These are phyloP conservation scores for Coelastrella sp. DNA, from an alignment of 139 green algal species.

Conservation along the genomic window DNA sequence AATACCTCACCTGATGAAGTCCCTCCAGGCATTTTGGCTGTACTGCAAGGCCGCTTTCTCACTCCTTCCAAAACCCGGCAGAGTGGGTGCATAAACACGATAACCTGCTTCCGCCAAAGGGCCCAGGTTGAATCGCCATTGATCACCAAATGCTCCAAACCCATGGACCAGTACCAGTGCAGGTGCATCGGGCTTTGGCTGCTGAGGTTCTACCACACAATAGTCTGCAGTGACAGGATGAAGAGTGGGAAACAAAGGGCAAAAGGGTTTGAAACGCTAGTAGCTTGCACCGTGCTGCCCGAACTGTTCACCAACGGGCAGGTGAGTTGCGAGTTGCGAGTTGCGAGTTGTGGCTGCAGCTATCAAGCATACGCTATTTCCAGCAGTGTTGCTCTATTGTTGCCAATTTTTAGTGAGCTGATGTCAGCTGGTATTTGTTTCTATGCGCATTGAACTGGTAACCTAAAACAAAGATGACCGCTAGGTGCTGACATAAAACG, in stretches of 20 bases:
- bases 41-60: slow-evolving; percentile 91
- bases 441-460: too few relatives aligned
- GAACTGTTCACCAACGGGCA: too few relatives aligned
- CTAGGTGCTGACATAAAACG: too few relatives aligned
- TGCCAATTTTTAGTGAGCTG: too few relatives aligned
- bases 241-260: background rate
- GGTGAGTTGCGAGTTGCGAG: too few relatives aligned
- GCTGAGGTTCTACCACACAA: slow-evolving; percentile 55
- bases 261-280: background rate
- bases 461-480: too few relatives aligned
- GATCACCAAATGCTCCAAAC: slow-evolving; percentile 96
- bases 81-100: slow-evolving; percentile 82
- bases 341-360: too few relatives aligned
- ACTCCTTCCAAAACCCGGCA: slow-evolving; percentile 86
- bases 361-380: too few relatives aligned
- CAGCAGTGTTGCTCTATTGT: too few relatives aligned
- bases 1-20: slow-evolving; percentile 71
- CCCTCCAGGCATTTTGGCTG: slow-evolving; percentile 83
- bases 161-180: slow-evolving; percentile 91
- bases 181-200: slow-evolving; percentile 51
- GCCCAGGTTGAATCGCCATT: slow-evolving; percentile 87
- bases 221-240: slow-evolving; percentile 68
- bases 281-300: too few relatives aligned
- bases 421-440: too few relatives aligned
- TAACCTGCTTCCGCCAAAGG: slow-evolving; percentile 78